Percentiles rank a stretch among this genome's conserved stretches.
phyloP scores from a whole-genome alignment of 2,329 filamentous ascomycete genomes.

The Claviceps lovelessii region DNA sequence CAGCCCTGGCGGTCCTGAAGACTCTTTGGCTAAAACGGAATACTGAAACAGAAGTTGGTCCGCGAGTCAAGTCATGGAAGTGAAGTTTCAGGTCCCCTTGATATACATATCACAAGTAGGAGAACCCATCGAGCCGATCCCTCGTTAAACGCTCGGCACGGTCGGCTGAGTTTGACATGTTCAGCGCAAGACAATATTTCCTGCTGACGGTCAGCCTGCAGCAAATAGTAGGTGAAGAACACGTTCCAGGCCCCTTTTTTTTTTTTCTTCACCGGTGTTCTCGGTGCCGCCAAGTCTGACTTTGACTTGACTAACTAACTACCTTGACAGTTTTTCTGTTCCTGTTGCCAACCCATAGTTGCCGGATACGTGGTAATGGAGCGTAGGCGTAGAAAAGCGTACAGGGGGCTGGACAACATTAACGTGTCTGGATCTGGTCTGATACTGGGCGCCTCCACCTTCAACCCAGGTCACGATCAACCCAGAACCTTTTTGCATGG shows the following conservation, averaged over 20 bases:
- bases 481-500: too few relatives aligned
- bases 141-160: too few relatives aligned
- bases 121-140: not conserved
- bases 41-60: not conserved
- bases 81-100: not conserved
- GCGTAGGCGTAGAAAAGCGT: too few relatives aligned
- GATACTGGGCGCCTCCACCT: too few relatives aligned
- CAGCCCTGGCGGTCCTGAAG: not conserved
- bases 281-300: not conserved
- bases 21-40: not conserved
- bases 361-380: not conserved
- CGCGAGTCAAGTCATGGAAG: not conserved
- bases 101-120: not conserved
- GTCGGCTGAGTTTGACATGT: not conserved
- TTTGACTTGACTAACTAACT: too few relatives aligned
- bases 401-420: too few relatives aligned
- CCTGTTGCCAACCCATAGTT: not conserved
- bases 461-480: too few relatives aligned
- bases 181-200: not conserved
- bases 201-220: not conserved
- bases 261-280: too few relatives aligned
- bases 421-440: too few relatives aligned
- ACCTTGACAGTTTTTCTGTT: not conserved
- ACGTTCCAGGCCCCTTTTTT: not conserved
- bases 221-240: not conserved